A percentile compares a stretch with the other conserved stretches of the same genome.
These are phyloP conservation scores for Metschnikowia lochheadii DNA, from an alignment of 805 yeast genomes.

Conservation along the genomic window DNA sequence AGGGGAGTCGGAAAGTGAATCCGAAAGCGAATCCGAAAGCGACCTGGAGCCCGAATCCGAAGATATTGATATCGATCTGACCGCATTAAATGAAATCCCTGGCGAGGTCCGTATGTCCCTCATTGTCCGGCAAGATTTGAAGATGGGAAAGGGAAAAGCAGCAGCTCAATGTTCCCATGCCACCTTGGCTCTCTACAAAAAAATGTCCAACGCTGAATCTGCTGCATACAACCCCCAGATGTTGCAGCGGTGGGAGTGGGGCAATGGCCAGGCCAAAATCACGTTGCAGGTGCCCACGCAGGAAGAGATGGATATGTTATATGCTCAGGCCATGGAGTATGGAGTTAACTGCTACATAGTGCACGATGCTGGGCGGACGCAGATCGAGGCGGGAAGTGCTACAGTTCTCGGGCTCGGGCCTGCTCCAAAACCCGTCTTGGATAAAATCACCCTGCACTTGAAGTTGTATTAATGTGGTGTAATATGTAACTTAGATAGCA, in stretches of 20 bases:
- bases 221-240: constrained; percentile 57
- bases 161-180: constrained; percentile 99
- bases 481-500: no score
- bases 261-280: constrained; percentile 89
- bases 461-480: constrained; percentile 53
- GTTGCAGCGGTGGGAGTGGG: constrained; percentile 70
- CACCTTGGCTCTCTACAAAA: constrained; percentile 82
- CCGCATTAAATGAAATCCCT: constrained; percentile 57
- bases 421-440: constrained; percentile 78
- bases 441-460: constrained; percentile 75
- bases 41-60: constrained; percentile 19
- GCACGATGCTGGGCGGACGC: constrained; percentile 97
- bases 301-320: constrained; percentile 71
- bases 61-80: constrained; percentile 57
- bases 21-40: background rate
- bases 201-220: constrained; percentile 50
- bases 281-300: constrained; percentile 69
- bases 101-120: constrained; percentile 87
- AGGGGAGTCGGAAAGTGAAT: background rate
- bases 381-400: constrained; percentile 92
- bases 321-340: constrained; percentile 73
- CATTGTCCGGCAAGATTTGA: constrained; percentile 81
- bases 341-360: constrained; percentile 78
- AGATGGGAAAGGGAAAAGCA: constrained; percentile 91
- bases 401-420: constrained; percentile 98